Percentiles rank a stretch among this genome's conserved stretches.
Evolutionary conservation across 1,139 yeast genomes (phyloP).

Genomic region (Debaryomyces sp.): DNA sequence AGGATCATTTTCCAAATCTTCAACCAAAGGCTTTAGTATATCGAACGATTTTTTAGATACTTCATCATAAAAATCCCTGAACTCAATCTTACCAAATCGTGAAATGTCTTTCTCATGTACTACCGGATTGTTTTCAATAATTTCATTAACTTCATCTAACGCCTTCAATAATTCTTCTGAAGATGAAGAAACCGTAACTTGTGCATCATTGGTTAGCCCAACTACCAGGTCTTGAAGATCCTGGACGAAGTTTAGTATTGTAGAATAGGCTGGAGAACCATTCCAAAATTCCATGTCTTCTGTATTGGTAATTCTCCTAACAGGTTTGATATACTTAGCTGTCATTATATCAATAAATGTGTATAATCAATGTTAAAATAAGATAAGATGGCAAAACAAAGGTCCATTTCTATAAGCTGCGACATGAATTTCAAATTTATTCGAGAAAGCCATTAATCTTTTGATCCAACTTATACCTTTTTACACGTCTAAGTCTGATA

Average conservation of each 20-base stretch:
- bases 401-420: background rate
- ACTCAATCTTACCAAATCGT: constrained; percentile 90
- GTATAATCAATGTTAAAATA: background rate
- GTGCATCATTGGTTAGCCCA: constrained; percentile 61
- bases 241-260: constrained; percentile 56
- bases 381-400: constrained; percentile 4
- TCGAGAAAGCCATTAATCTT: background rate
- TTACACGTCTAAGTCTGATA: background rate
- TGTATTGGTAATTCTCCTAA: constrained; percentile 57
- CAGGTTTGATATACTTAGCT: constrained; percentile 32
- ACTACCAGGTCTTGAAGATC: constrained; percentile 65
- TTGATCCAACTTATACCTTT: background rate
- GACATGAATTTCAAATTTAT: background rate
- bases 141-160: constrained; percentile 46
- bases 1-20: constrained; percentile 21
- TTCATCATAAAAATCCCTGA: constrained; percentile 82
- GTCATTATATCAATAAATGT: constrained; percentile 1
- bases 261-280: constrained; percentile 51
- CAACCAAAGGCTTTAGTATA: constrained; percentile 22
- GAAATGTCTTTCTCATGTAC: constrained; percentile 63
- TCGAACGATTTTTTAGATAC: constrained; percentile 33
- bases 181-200: constrained; percentile 31
- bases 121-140: constrained; percentile 68
- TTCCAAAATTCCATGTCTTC: constrained; percentile 69
- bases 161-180: constrained; percentile 38